Evolutionary conservation across 164 flowering plant genomes (phyloP), one percentile per base, ranked within the genome.

Genomic region (Stephania cephalantha): DNA sequence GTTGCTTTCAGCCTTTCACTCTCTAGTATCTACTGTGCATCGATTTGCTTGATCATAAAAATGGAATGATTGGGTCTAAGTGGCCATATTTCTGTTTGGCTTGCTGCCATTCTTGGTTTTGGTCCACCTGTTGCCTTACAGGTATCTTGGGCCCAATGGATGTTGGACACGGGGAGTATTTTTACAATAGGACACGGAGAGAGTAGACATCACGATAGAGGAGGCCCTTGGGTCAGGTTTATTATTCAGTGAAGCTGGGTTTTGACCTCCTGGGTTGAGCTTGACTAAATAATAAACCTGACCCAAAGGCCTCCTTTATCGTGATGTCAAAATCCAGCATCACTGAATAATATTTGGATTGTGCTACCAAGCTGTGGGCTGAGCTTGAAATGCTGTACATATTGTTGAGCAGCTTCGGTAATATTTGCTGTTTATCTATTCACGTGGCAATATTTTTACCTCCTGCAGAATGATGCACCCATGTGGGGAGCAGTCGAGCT

Each of bases 391-490:
- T 61, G 25, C 25, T 61, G 20, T 61, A 25, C 29, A 18, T 61
- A 18, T 15, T 61, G 25, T 20, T 61, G 29, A 58, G 25, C 66
- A 61, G 7, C n/a, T 18, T 7, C 7, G 66, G 20, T 8, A 61
- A n/a, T 61, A 18, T 61, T 61, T 61, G n/a, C 22, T 9, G 25
- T 18, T 61, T 5, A 18, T 58, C 22, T 18, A 12, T 12, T 55
- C 63, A 55, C n/a, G 13, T 7, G 18, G 15, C 18, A 25, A 18
- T 45, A 25, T 68, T 70, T 76, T 66, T 25, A 35, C 61, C 72
- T 77, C 67, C 35, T 71, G 83, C 91, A 94, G 98, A 90, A 94
- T 84, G 98, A 94, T 81, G 89, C 94, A 68, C 79, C 95, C 35
- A 91, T 94, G 97, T 71, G 71, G 84, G 97, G 93, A 70, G 94